Percentiles rank a stretch among this genome's conserved stretches.
phyloP scores from a whole-genome alignment of 345 rosid species.

The Sonneratia alba region DNA sequence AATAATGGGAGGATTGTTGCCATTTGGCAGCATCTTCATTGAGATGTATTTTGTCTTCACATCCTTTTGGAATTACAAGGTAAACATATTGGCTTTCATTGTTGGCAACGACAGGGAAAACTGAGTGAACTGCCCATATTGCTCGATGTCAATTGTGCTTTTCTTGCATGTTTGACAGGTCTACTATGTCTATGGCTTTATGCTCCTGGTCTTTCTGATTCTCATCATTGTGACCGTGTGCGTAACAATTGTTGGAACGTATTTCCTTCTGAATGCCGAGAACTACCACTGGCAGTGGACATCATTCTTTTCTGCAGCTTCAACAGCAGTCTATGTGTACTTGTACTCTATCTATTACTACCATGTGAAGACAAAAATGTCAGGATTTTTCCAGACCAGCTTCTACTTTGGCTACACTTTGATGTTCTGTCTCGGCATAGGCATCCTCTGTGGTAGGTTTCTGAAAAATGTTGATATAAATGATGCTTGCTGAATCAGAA shows the following conservation, averaged over 20 bases:
- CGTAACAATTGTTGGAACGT: constrained; percentile 87
- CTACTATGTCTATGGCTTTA: constrained; percentile 88
- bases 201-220: constrained; percentile 82
- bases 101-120: background rate
- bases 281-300: constrained; percentile 99
- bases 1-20: constrained; percentile 84
- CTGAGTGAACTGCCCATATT: background rate
- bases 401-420: constrained; percentile 92
- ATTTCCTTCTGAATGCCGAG: constrained; percentile 89
- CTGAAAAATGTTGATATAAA: background rate
- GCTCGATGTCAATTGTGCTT: background rate
- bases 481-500: background rate
- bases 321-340: constrained; percentile 87
- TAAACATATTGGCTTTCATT: constrained; percentile 4
- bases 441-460: constrained; percentile 82
- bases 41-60: constrained; percentile 98
- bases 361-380: constrained; percentile 87
- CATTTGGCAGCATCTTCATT: constrained; percentile 92
- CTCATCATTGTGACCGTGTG: constrained; percentile 81
- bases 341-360: constrained; percentile 83
- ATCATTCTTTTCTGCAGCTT: constrained; percentile 87
- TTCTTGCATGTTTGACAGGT: constrained; percentile 39
- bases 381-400: constrained; percentile 94
- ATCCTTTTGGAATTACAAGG: constrained; percentile 98
- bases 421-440: constrained; percentile 94